phyloP scores from a whole-genome alignment of 163 green algal species.

The Coccomyxa subellipsoidea region DNA sequence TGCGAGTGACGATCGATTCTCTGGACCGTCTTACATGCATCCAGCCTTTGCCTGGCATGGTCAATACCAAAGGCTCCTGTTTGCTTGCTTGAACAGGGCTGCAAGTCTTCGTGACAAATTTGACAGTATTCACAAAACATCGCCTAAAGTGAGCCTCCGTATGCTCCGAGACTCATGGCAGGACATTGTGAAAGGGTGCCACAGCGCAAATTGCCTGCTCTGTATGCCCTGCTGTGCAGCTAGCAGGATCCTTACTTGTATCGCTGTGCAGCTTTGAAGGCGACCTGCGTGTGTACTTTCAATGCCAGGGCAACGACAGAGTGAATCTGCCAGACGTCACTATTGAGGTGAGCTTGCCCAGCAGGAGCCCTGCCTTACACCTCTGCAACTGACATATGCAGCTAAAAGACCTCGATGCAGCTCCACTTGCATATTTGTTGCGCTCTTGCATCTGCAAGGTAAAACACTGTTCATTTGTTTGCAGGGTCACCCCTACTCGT shows the following conservation, averaged over 20 bases:
- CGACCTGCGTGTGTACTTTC: background rate
- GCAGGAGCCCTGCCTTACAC: background rate
- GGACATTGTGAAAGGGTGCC: no score
- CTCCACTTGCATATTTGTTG: no score
- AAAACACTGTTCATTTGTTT: background rate
- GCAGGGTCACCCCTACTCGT: background rate
- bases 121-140: slow-evolving; percentile 7
- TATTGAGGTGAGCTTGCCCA: background rate
- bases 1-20: no score
- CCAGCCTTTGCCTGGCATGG: no score
- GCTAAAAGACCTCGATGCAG: no score
- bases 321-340: background rate
- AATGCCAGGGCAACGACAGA: background rate
- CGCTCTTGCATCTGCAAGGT: no score
- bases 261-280: background rate
- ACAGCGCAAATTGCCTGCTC: no score
- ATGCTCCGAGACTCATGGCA: background rate
- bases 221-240: no score
- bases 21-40: no score
- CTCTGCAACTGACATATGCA: background rate
- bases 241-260: no score
- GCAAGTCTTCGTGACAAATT: slow-evolving; percentile 8
- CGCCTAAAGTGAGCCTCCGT: background rate
- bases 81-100: background rate
- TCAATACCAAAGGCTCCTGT: no score